Evolutionary conservation across 768 basidiomycete species (phyloP).

Genomic region (Mycena leptocephala): DNA sequence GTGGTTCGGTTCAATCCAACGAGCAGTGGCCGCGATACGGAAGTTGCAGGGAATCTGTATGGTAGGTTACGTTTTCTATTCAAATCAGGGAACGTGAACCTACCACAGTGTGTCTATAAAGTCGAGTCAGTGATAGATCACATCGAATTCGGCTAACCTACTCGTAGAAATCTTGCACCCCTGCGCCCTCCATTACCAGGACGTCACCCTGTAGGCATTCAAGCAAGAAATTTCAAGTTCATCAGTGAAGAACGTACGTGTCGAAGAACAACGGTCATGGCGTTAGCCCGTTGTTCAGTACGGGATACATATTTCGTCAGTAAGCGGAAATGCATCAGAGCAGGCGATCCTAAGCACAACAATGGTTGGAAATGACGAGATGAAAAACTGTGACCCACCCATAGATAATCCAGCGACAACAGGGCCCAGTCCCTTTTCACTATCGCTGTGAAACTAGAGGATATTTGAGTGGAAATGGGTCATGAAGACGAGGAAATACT

Average conservation of each 20-base stretch:
- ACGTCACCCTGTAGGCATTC: conserved; percentile 22
- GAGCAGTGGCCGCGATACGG: conserved; percentile 32
- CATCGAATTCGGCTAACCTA: neutral
- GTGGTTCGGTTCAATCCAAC: conserved; percentile 26
- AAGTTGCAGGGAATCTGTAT: conserved; percentile 28
- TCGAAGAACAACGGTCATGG: conserved; percentile 72
- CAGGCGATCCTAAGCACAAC: conserved; percentile 60
- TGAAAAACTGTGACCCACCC: conserved; percentile 49
- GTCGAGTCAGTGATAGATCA: neutral
- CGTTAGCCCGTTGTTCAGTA: conserved; percentile 52
- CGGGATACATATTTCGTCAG: conserved; percentile 55
- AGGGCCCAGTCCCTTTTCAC: conserved; percentile 81
- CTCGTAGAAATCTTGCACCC: conserved; percentile 31
- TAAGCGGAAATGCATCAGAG: conserved; percentile 85
- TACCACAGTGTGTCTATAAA: conserved; percentile 32
- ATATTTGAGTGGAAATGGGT: conserved; percentile 1
- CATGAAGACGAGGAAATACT: conserved; percentile 35
- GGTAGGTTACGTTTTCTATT: neutral
- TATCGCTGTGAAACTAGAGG: conserved; percentile 84
- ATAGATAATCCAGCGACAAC: conserved; percentile 84
- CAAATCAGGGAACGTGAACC: neutral
- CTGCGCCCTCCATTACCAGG: conserved; percentile 28
- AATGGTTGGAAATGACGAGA: neutral
- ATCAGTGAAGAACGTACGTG: conserved; percentile 70
- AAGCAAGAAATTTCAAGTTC: neutral